A percentile compares a stretch with the other conserved stretches of the same genome.
Conservation (phyloP, 805 yeast species). For the Zygosaccharomyces kombuchaensis region DNA sequence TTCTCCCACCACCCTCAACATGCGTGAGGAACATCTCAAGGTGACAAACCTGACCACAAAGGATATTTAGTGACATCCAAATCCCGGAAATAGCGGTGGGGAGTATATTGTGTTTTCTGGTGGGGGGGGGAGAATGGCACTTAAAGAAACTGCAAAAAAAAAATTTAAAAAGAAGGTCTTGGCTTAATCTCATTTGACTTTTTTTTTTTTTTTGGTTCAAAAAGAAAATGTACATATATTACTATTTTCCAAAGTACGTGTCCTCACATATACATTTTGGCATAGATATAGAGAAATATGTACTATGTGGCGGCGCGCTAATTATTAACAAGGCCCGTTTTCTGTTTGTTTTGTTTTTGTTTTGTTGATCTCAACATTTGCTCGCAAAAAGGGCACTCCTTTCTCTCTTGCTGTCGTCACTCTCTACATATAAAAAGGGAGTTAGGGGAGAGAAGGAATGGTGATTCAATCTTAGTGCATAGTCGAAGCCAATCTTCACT, state of each 20-base stretch:
- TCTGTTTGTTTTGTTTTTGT: constrained; percentile 2
- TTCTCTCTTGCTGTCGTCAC: neutral
- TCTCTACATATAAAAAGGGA: constrained; percentile 1
- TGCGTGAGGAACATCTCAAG: constrained; percentile 1
- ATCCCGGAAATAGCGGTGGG: neutral
- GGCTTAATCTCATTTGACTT: neutral
- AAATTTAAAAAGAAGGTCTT: neutral
- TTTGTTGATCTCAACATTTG: constrained; percentile 4
- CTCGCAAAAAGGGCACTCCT: constrained; percentile 4
- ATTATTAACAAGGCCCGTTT: neutral
- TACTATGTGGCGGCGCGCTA: constrained; percentile 4
- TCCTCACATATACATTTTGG: constrained; percentile 1
- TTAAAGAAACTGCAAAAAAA: neutral
- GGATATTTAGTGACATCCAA: neutral
- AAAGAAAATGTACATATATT: constrained; percentile 2
- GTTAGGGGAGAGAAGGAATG: neutral
- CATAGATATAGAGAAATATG: constrained; percentile 4
- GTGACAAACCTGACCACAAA: constrained; percentile 1
- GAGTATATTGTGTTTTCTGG: neutral
- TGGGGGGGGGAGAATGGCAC: neutral
- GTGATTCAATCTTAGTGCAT: neutral
- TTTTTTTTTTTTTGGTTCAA: neutral
- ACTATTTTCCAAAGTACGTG: constrained; percentile 1
- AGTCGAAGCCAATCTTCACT: neutral
- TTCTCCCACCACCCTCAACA: neutral